Evolutionary conservation across 192 early-diverging fungal genomes (phyloP).

Genomic region (Coemansia sp.): DNA sequence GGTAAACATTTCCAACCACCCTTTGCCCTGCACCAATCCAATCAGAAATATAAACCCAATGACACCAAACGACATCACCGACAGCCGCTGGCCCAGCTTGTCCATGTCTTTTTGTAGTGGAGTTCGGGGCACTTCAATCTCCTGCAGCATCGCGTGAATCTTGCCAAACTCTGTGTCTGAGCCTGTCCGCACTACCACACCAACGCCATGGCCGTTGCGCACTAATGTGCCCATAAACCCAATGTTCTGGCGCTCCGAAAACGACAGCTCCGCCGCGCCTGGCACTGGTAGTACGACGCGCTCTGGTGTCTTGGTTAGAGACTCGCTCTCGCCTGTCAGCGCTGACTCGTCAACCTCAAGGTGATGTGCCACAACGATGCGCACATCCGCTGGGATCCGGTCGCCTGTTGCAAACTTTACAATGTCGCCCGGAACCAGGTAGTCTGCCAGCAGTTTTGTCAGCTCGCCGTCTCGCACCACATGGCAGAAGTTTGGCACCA

Average conservation of each 20-base stretch:
- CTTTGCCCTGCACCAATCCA: slow-evolving; percentile 84
- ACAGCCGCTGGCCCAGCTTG: slow-evolving; percentile 63
- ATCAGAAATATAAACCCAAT: slow-evolving; percentile 75
- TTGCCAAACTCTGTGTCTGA: slow-evolving; percentile 91
- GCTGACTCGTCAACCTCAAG: slow-evolving; percentile 93
- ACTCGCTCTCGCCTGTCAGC: slow-evolving; percentile 92
- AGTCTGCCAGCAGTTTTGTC: slow-evolving; percentile 65
- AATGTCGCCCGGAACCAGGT: slow-evolving; percentile 91
- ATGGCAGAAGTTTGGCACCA: slow-evolving; percentile 81
- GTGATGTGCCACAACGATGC: slow-evolving; percentile 73
- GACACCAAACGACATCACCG: slow-evolving; percentile 77
- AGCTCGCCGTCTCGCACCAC: slow-evolving; percentile 69
- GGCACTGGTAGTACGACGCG: slow-evolving; percentile 38
- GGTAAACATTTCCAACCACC: slow-evolving; percentile 94
- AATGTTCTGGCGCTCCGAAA: slow-evolving; percentile 68
- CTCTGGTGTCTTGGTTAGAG: slow-evolving; percentile 69
- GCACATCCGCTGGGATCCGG: slow-evolving; percentile 90
- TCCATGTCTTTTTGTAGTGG: slow-evolving; percentile 95
- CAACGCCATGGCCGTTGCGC: slow-evolving; percentile 80
- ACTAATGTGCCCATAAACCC: slow-evolving; percentile 95
- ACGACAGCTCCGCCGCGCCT: slow-evolving; percentile 31
- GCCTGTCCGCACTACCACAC: slow-evolving; percentile 88
- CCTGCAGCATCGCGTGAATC: slow-evolving; percentile 92
- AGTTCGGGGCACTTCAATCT: slow-evolving; percentile 86
- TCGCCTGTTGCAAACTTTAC: slow-evolving; percentile 85